phyloP scores from a whole-genome alignment of 2,329 filamentous ascomycete genomes.

The Colletotrichum sp. region DNA sequence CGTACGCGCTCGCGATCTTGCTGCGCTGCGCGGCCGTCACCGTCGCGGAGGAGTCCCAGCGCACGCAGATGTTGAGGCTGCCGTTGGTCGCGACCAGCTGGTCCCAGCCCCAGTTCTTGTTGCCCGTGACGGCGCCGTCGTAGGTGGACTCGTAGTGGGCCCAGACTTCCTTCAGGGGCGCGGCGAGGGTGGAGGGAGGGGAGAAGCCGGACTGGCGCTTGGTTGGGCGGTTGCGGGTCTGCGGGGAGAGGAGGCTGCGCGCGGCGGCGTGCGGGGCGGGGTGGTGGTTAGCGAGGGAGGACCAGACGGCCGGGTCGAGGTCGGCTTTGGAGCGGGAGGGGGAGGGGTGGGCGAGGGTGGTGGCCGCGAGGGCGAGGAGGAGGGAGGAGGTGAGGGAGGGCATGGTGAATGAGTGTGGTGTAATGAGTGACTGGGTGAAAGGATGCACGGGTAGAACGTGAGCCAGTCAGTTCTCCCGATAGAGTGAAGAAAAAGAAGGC shows the following conservation, averaged over 20 bases:
- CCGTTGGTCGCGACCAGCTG: conserved; percentile 32
- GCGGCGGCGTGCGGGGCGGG: conserved; percentile 1
- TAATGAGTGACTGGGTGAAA: background rate
- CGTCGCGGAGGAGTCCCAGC: conserved; percentile 44
- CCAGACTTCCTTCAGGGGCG: conserved; percentile 33
- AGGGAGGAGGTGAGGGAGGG: conserved; percentile 23
- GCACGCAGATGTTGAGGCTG: conserved; percentile 44
- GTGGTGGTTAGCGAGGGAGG: background rate
- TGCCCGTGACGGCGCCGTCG: conserved; percentile 21
- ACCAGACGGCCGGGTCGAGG: background rate
- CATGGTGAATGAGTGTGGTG: conserved; percentile 20
- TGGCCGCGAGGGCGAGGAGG: conserved; percentile 27
- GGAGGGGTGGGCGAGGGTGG: conserved; percentile 19
- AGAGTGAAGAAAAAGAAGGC: background rate
- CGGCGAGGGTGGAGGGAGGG: conserved; percentile 27
- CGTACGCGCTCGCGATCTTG: conserved; percentile 38
- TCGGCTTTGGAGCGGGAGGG: background rate
- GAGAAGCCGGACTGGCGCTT: conserved; percentile 32
- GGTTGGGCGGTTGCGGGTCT: conserved; percentile 26
- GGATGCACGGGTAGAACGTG: background rate
- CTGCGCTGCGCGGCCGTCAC: conserved; percentile 42
- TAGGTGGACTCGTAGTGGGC: conserved; percentile 32
- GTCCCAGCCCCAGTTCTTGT: conserved; percentile 38
- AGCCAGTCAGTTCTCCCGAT: background rate
- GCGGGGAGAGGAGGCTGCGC: conserved; percentile 20